phyloP scores from a whole-genome alignment of 2,329 filamentous ascomycete genomes.

The Alternaria tenuissima region DNA sequence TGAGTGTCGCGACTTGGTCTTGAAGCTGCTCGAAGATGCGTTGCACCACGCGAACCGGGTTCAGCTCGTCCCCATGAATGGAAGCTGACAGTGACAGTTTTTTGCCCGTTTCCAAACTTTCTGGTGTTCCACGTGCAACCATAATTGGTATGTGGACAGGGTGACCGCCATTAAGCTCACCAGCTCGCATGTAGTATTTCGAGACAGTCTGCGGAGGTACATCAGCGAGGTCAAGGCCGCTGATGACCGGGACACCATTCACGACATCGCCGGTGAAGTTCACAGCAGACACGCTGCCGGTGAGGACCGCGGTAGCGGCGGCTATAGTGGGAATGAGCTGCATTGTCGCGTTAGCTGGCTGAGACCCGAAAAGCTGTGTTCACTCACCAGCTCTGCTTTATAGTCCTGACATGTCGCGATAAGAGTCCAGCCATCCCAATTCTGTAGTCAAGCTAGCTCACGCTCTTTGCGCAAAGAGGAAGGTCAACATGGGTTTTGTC shows the following conservation, averaged over 20 bases:
- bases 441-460: slow-evolving; percentile 5
- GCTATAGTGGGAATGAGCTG: slow-evolving; percentile 32
- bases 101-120: slow-evolving; percentile 47
- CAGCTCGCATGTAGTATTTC: slow-evolving; percentile 50
- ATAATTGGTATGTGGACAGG: slow-evolving; percentile 50
- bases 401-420: slow-evolving; percentile 22
- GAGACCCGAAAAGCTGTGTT: not conserved
- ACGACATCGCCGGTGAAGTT: slow-evolving; percentile 46
- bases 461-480: slow-evolving; percentile 39
- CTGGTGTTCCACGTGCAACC: slow-evolving; percentile 49
- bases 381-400: slow-evolving; percentile 12
- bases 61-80: slow-evolving; percentile 53
- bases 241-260: slow-evolving; percentile 44
- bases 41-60: slow-evolving; percentile 50
- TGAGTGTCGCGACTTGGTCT: slow-evolving; percentile 40
- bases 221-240: slow-evolving; percentile 46
- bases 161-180: slow-evolving; percentile 50
- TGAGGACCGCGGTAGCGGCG: slow-evolving; percentile 28
- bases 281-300: slow-evolving; percentile 26
- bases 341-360: slow-evolving; percentile 26
- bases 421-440: slow-evolving; percentile 17
- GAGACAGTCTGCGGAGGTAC: slow-evolving; percentile 49
- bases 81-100: slow-evolving; percentile 50
- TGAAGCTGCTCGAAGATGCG: slow-evolving; percentile 46
- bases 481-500: slow-evolving; percentile 30